Percentiles rank a stretch among this genome's conserved stretches.
Evolutionary conservation across 192 early-diverging fungal genomes (phyloP).

Genomic region (Spinellus fusiger): DNA sequence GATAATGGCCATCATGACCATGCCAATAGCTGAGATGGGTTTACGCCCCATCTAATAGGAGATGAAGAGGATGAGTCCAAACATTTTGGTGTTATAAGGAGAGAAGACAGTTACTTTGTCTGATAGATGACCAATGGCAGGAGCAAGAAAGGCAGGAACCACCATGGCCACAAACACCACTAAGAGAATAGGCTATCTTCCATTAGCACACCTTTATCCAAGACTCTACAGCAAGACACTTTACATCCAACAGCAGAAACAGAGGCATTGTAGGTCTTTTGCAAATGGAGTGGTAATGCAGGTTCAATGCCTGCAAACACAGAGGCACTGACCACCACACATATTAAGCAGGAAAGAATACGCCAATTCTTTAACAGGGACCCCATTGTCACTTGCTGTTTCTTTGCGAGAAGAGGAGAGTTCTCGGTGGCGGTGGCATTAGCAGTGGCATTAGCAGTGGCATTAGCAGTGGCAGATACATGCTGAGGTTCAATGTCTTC

Average conservation of each 20-base stretch:
- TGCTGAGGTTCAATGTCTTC: constrained; percentile 12
- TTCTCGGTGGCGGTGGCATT: background rate
- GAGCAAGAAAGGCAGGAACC: constrained; percentile 58
- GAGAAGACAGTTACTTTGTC: constrained; percentile 23
- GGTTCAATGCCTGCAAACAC: constrained; percentile 55
- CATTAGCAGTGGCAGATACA: background rate
- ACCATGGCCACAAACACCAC: constrained; percentile 65
- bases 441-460: background rate
- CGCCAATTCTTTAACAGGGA: constrained; percentile 40
- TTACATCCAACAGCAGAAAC: constrained; percentile 41
- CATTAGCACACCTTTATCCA: background rate
- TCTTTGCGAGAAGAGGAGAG: background rate
- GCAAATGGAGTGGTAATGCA: constrained; percentile 46
- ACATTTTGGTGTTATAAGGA: background rate
- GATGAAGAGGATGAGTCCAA: background rate
- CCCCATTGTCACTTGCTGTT: constrained; percentile 33
- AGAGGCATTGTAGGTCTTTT: constrained; percentile 28
- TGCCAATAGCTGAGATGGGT: constrained; percentile 36
- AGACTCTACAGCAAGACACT: background rate
- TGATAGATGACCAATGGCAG: constrained; percentile 49
- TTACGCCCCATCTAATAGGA: constrained; percentile 35
- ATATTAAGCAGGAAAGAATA: constrained; percentile 35
- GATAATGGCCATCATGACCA: constrained; percentile 40
- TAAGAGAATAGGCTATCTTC: constrained; percentile 7
- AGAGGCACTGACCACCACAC: constrained; percentile 41